Evolutionary conservation across 2,329 filamentous ascomycete species (phyloP), one percentile per base, ranked within the genome.

Genomic region (Elsinoe perseae): DNA sequence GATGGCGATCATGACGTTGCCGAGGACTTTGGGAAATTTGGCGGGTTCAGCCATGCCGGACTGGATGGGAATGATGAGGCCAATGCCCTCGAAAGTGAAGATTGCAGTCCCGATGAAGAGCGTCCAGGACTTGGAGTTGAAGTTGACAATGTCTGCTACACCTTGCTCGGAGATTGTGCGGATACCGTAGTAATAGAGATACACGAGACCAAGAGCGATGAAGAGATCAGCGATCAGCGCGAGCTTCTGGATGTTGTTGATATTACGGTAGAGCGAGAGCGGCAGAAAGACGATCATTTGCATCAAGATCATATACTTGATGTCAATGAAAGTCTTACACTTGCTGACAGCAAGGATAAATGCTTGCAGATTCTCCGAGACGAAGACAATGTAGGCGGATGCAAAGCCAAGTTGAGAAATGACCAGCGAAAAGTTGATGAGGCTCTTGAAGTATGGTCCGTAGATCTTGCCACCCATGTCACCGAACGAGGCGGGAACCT

Each of bases 81-180:
- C 95, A 59, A 98, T 95, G 25, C 93, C 93, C 69, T 98, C 93
- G 67, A 97, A 98, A 0, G 93, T 97, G 74, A 98, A 98, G 69
- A 98, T 97, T 25, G 95, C 93, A 0, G 95, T 98, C 60, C 93
- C 95, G 64, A 98, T 98, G 70, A 98, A 97, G 3, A 98, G 80
- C 0, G 93, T 95, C 93, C 95, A 98, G 69, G 90, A 86, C 59
- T 86, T 83, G 38, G 85, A 73, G 75, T 98, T 98, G 79, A 98
- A 97, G 66, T 86, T 80, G 63, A 87, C 81, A 66, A 97, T 91
- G 68, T 98, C 93, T 4, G 89, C 80, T 21, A 95, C 73, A 10
- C 89, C 89, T 57, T 80, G 75, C 55, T 89, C 78, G 60, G 83
- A 83, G 53, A 98, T 84, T 1, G 92, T 96, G 63, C 87, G 76